Evolutionary conservation across 2,329 filamentous ascomycete genomes (phyloP).

Genomic region (Ceratocystis lukuohia): DNA sequence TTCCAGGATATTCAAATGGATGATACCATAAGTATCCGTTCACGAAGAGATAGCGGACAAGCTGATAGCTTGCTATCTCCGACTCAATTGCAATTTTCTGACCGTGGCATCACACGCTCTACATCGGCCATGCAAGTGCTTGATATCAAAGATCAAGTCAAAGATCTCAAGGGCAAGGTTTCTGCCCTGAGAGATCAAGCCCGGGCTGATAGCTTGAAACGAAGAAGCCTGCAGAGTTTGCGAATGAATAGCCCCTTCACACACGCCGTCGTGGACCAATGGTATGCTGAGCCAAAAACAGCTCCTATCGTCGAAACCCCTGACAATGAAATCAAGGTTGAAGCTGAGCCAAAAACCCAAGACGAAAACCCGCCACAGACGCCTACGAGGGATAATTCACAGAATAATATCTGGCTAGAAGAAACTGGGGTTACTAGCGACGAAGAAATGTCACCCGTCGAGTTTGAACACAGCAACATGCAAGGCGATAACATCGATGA

Average conservation of each 20-base stretch:
- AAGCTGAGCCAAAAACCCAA: background rate
- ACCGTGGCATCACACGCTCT: slow-evolving; percentile 46
- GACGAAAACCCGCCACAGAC: background rate
- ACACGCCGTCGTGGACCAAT: slow-evolving; percentile 46
- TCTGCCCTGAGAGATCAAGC: slow-evolving; percentile 66
- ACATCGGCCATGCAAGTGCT: slow-evolving; percentile 61
- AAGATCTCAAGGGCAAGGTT: slow-evolving; percentile 72
- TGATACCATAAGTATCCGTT: slow-evolving; percentile 25
- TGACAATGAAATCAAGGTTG: slow-evolving; percentile 12
- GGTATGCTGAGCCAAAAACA: slow-evolving; percentile 30
- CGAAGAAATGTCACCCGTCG: slow-evolving; percentile 18
- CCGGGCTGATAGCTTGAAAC: slow-evolving; percentile 62
- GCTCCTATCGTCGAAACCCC: slow-evolving; percentile 20
- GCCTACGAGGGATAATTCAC: background rate
- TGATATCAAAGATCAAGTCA: slow-evolving; percentile 69
- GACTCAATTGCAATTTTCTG: slow-evolving; percentile 31
- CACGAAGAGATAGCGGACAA: slow-evolving; percentile 16
- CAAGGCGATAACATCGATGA: slow-evolving; percentile 20
- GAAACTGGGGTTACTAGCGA: slow-evolving; percentile 7
- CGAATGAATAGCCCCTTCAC: slow-evolving; percentile 69
- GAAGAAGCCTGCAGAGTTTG: slow-evolving; percentile 62
- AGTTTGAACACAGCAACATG: slow-evolving; percentile 7
- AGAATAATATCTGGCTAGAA: slow-evolving; percentile 9
- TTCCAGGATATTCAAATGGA: slow-evolving; percentile 42
- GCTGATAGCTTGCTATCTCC: slow-evolving; percentile 31